Evolutionary conservation across 495 filamentous ascomycete genomes (phyloP), one percentile per base, ranked within the genome.

Genomic region (Parathielavia appendiculata): DNA sequence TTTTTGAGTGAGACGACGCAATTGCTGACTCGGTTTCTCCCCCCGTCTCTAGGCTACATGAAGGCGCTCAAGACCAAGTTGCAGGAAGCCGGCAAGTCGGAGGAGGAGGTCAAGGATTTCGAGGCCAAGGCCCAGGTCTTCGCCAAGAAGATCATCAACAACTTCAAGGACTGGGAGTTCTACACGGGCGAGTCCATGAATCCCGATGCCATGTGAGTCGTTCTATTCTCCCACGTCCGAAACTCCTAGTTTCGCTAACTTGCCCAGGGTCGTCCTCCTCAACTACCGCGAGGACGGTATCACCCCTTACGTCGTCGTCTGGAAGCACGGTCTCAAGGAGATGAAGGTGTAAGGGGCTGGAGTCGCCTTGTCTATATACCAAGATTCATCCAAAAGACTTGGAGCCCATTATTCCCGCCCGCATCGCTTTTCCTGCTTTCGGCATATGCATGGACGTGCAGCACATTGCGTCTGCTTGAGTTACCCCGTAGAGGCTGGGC

Each of bases 201-300:
- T 69, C 83, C 85, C 60, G 89, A 96, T 64, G 91, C 88, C 76
- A 97, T 98, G 93, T 79, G 53, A 71, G 76, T n/a, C n/a, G n/a
- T 71, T 8, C 35, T 41, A 13, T 73, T 63, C 78, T n/a, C 19
- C 22, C 38, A 7, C 23, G 16, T 48, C 54, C 6, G 4, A 14
- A 1, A 23, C 17, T 14, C 3, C 7, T 5, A 7, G 40, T 53
- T 35, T 61, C 17, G 22, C 58, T 64, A 14, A 61, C 68, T 73
- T 72, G 35, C 39, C 23, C 60, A 96, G 91, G 90, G 81, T 95
- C 68, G 80, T 93, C 56, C 90, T 97, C 55, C 86, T 97, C 71
- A 92, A 97, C 79, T 98, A 96, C 81, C 91, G 92, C 67, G 92
- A 95, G 70, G 95, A 97, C 65, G 93, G 93, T 72, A 73, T 87